phyloP scores from a whole-genome alignment of 805 yeast genomes.

The Teunomyces funiuensis region DNA sequence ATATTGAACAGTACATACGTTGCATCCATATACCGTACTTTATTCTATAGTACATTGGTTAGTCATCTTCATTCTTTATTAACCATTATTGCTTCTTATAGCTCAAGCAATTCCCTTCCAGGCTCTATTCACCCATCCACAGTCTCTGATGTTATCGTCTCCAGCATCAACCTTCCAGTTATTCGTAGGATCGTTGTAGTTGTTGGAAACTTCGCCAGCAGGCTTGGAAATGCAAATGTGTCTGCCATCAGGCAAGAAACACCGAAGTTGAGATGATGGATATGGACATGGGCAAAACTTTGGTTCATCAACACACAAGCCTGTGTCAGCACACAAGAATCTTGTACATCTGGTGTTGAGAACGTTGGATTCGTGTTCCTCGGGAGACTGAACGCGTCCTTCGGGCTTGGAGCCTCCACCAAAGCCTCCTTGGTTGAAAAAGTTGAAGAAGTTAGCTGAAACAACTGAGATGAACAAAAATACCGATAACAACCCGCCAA shows the following conservation, averaged over 20 bases:
- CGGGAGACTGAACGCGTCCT: constrained; percentile 24
- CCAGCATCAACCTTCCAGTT: constrained; percentile 50
- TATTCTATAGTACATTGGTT: neutral
- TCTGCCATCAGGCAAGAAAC: constrained; percentile 68
- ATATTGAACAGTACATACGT: no score
- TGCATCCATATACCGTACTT: no score
- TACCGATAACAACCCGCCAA: constrained; percentile 7
- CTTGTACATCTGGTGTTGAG: constrained; percentile 51
- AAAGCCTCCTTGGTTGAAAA: constrained; percentile 20
- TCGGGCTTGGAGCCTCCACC: constrained; percentile 23
- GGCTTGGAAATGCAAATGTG: constrained; percentile 86
- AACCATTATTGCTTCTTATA: no score
- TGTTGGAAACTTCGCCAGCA: constrained; percentile 37
- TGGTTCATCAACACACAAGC: constrained; percentile 68
- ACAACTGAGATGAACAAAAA: constrained; percentile 15
- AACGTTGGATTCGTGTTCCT: constrained; percentile 38
- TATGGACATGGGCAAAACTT: constrained; percentile 88
- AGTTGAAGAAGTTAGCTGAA: constrained; percentile 36
- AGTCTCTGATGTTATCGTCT: constrained; percentile 62
- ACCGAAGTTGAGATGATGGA: constrained; percentile 80
- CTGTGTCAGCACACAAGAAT: constrained; percentile 82
- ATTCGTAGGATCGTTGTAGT: constrained; percentile 40
- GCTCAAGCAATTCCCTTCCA: constrained; percentile 49
- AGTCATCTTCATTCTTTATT: neutral
- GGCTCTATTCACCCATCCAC: constrained; percentile 81